phyloP scores from a whole-genome alignment of 345 rosid genomes.

The Acer negundo region DNA sequence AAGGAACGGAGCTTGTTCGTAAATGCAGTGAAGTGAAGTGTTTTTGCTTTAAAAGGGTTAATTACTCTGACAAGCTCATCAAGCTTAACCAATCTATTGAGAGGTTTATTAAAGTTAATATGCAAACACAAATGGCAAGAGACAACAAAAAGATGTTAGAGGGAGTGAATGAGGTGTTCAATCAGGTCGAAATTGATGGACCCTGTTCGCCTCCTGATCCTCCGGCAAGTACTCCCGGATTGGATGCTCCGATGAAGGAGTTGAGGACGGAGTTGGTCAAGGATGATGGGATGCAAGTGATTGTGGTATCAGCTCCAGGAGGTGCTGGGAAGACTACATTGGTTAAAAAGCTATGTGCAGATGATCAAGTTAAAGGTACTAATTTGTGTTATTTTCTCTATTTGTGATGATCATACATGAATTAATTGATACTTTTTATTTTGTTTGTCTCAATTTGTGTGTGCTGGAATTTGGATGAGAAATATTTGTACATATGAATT shows the following conservation, averaged over 20 bases:
- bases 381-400: neutral
- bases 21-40: constrained; percentile 6
- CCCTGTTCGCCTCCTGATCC: constrained; percentile 35
- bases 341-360: constrained; percentile 42
- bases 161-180: too few species aligned
- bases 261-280: constrained; percentile 41
- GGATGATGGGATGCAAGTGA: constrained; percentile 10
- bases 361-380: constrained; percentile 47
- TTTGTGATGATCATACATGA: too few species aligned
- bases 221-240: constrained; percentile 33
- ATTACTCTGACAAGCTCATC: constrained; percentile 18
- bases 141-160: too few species aligned
- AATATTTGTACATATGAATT: too few species aligned
- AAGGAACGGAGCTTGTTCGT: constrained; percentile 17
- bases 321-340: constrained; percentile 64
- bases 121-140: too few species aligned
- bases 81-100: constrained; percentile 20
- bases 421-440: neutral
- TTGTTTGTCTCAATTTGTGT: too few species aligned
- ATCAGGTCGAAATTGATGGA: neutral
- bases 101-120: constrained; percentile 3
- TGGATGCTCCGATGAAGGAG: constrained; percentile 41
- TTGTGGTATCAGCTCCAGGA: constrained; percentile 52
- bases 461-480: too few species aligned
- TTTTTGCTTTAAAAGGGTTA: too few species aligned